Conservation (phyloP, 306 rosid species). For the Quillaja saponaria region DNA sequence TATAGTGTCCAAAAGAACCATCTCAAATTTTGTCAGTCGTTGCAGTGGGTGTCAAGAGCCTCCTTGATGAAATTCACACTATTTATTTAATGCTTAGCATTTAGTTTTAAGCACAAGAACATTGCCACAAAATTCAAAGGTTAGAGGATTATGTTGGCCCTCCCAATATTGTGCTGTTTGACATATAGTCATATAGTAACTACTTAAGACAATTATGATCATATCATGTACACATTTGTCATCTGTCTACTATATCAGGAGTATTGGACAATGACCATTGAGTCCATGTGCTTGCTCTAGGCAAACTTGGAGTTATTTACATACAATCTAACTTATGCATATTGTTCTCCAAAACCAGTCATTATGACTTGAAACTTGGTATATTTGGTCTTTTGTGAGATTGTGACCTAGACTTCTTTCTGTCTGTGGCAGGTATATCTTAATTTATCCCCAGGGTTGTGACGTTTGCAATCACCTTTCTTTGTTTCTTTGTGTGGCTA, state of each 20-base stretch:
- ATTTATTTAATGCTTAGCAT: neutral
- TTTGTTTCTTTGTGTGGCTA: slow-evolving; percentile 91
- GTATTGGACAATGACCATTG: slow-evolving; percentile 16
- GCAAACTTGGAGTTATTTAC: neutral
- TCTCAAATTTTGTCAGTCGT: slow-evolving; percentile 17
- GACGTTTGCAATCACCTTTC: slow-evolving; percentile 99
- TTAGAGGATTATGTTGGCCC: neutral
- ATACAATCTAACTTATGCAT: slow-evolving; percentile 10
- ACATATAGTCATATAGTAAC: too few species aligned
- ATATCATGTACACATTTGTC: slow-evolving; percentile 9
- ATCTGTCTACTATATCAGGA: slow-evolving; percentile 18
- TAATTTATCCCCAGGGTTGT: slow-evolving; percentile 97
- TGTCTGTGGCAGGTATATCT: slow-evolving; percentile 78
- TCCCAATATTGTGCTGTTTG: slow-evolving; percentile 10
- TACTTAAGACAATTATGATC: slow-evolving; percentile 1
- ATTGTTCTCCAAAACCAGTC: slow-evolving; percentile 25
- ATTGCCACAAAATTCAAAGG: neutral
- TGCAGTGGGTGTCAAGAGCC: neutral
- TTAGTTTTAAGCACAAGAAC: neutral
- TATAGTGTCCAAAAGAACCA: slow-evolving; percentile 6
- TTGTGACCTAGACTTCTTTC: slow-evolving; percentile 32
- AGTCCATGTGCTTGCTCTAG: slow-evolving; percentile 2
- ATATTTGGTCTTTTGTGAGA: slow-evolving; percentile 5
- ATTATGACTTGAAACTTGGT: slow-evolving; percentile 20
- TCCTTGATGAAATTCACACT: neutral